phyloP scores from a whole-genome alignment of 2,329 filamentous ascomycete species.

The Calonectria leucothoes region DNA sequence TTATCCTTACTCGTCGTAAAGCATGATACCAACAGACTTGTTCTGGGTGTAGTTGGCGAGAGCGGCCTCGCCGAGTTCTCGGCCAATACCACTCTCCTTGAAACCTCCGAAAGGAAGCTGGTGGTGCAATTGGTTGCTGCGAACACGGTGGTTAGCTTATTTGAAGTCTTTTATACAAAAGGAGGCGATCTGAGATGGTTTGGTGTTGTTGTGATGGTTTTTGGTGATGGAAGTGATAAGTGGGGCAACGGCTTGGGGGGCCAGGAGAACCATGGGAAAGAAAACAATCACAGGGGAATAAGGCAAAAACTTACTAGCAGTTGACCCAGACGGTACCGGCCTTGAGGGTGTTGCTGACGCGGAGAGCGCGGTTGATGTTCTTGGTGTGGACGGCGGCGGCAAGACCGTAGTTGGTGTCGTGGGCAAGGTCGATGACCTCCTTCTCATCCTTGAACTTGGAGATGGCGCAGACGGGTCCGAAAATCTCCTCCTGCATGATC shows the following conservation, averaged over 20 bases:
- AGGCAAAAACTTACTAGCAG: conserved; percentile 41
- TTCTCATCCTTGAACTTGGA: conserved; percentile 88
- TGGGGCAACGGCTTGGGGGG: background rate
- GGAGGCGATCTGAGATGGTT: too few relatives aligned
- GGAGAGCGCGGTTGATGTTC: conserved; percentile 84
- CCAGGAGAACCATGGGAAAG: background rate
- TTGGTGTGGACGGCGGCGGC: conserved; percentile 86
- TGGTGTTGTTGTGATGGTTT: background rate
- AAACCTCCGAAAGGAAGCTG: conserved; percentile 78
- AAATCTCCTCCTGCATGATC: conserved; percentile 93
- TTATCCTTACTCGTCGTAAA: conserved; percentile 27
- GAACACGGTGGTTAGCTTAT: too few relatives aligned
- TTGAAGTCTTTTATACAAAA: too few relatives aligned
- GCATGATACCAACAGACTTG: conserved; percentile 71
- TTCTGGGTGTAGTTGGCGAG: conserved; percentile 75
- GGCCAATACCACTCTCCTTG: conserved; percentile 83
- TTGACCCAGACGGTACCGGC: conserved; percentile 75
- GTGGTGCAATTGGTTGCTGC: conserved; percentile 75
- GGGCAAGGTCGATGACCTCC: conserved; percentile 80
- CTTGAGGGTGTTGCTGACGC: conserved; percentile 79
- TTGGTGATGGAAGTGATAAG: conserved; percentile 14
- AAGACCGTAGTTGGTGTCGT: conserved; percentile 83
- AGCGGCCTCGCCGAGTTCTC: conserved; percentile 78
- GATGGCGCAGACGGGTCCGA: conserved; percentile 87
- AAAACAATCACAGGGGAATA: background rate